Evolutionary conservation across 305 asterid species (phyloP), one percentile per base, ranked within the genome.

Genomic region (Plantago coronopus): DNA sequence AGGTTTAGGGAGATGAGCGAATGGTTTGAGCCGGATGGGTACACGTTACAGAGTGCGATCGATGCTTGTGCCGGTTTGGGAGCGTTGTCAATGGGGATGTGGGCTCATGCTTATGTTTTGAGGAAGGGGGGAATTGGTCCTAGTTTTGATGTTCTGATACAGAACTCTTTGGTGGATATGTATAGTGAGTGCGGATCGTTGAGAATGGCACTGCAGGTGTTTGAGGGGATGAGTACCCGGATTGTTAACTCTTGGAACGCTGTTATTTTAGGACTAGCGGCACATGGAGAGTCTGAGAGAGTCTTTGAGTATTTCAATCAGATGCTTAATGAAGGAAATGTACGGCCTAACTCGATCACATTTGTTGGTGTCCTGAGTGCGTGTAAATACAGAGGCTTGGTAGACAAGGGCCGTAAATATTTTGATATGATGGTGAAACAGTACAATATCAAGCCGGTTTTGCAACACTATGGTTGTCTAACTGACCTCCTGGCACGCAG

Each of bases 401-500:
- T 79, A 14, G 48, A 69, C 2, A 81, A 79, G 70, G 95, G 97
- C 11, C 78, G 58, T 10, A 69, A 55, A 42, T 82, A 77, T 67
- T 87, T 87, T 20, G 65, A 81, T 44, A 66, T 58, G 59, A 83
- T 89, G 95, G 72, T 67, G 29, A 69, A 48, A 0, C 72, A 78
- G 69, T 78, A 65, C 65, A 72, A 70, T 5, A 59, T 89, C 19
- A 71, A 65, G 69, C 95, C 95, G 10, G 89, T 79, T 63, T 72
- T 89, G 77, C 88, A 84, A 66, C 95, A 89, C 71, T 87, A 81
- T 16, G 97, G 97, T 66, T 89, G 93, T 54, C 71, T 87, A 13
- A 67, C 83, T 6, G 88, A 84, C 70, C 95, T 89, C 64, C 77
- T 87, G 7, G 95, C 95, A 16, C 79, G 84, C 11, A 79, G 74